Percentiles rank a stretch among this genome's conserved stretches.
These are phyloP conservation scores for Bipolaris bicolor DNA, from an alignment of 2,329 filamentous ascomycete genomes.

Conservation along the genomic window DNA sequence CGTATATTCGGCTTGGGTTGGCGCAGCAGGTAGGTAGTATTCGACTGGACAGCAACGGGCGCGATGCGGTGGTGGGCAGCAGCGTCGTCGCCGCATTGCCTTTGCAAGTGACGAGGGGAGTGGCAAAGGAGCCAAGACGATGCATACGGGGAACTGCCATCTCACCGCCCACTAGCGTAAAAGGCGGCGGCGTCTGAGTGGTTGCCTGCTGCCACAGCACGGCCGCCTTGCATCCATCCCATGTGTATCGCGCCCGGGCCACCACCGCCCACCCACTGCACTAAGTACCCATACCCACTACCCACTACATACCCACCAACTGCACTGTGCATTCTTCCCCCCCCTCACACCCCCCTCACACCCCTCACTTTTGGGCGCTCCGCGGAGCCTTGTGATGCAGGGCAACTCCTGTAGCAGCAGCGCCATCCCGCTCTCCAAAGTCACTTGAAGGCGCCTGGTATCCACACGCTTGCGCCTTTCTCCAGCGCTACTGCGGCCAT, in stretches of 20 bases:
- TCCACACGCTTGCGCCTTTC: conserved; percentile 6
- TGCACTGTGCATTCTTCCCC: background rate
- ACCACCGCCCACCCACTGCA: no score
- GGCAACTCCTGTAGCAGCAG: conserved; percentile 25
- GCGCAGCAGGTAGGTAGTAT: background rate
- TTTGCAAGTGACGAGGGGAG: background rate
- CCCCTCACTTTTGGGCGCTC: conserved; percentile 14
- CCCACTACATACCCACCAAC: no score
- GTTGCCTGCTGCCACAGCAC: conserved; percentile 17
- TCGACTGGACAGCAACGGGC: no score
- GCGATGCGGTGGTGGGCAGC: no score
- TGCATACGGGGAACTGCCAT: conserved; percentile 18
- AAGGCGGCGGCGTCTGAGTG: conserved; percentile 20
- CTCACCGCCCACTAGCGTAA: conserved; percentile 28
- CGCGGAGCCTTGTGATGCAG: conserved; percentile 24
- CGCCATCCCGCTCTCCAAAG: conserved; percentile 26
- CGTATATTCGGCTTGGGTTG: background rate
- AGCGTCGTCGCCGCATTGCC: no score
- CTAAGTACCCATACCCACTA: no score
- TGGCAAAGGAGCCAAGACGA: conserved; percentile 21
- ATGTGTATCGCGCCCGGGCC: conserved; percentile 13
- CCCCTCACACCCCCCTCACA: background rate
- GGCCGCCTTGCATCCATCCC: conserved; percentile 30
- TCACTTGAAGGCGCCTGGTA: conserved; percentile 14
- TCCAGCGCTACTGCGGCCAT: conserved; percentile 13